These are phyloP conservation scores for Dimocarpus longan DNA, from an alignment of 345 rosid genomes.

Conservation along the genomic window DNA sequence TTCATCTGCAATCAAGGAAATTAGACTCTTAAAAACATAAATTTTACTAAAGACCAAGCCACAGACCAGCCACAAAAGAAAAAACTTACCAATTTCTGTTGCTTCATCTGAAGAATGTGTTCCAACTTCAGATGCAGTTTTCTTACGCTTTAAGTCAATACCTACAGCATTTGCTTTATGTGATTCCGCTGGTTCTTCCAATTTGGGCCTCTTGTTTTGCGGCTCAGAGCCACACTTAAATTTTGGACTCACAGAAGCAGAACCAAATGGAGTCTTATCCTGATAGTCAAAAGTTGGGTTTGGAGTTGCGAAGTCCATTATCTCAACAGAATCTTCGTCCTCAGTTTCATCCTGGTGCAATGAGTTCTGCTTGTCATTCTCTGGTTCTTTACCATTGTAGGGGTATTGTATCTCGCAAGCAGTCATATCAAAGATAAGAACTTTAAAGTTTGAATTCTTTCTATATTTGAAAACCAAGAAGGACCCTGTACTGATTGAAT, in stretches of 20 bases:
- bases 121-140: background rate
- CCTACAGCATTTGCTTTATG: background rate
- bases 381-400: background rate
- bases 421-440: slow-evolving; percentile 32
- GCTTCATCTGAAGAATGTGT: background rate
- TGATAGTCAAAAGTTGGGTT: background rate
- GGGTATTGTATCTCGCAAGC: slow-evolving; percentile 41
- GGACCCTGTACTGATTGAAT: slow-evolving; percentile 31
- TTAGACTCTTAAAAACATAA: background rate
- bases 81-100: background rate
- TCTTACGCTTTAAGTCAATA: background rate
- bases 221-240: background rate
- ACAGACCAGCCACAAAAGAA: background rate
- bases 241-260: background rate
- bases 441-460: slow-evolving; percentile 36
- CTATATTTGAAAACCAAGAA: slow-evolving; percentile 39
- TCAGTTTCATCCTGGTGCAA: slow-evolving; percentile 8
- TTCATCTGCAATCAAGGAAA: background rate
- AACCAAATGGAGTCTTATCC: background rate
- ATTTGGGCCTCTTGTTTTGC: slow-evolving; percentile 15
- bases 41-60: background rate
- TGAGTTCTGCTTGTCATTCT: background rate
- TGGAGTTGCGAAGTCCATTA: background rate
- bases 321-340: background rate
- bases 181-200: slow-evolving; percentile 15